Evolutionary conservation across 2,329 filamentous ascomycete genomes (phyloP), one percentile per base, ranked within the genome.

Genomic region (Colletotrichum gigasporum): DNA sequence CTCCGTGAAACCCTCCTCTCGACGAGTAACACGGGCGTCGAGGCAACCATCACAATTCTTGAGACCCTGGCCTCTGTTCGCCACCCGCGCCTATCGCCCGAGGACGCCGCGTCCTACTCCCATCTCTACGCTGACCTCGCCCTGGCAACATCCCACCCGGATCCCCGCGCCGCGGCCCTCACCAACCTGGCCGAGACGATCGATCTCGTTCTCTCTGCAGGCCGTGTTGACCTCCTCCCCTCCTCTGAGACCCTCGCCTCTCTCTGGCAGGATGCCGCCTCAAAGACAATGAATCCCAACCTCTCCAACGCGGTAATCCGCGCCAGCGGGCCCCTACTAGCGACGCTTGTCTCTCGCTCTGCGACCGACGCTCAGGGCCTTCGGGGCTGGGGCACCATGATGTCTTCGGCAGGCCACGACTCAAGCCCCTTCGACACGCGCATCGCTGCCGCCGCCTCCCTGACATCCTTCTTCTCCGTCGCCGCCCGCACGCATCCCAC

Each of bases 381-480:
- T 20, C 68, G 67, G 14, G 73, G 70, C 45, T 88, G 86, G 85
- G 85, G 83, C 4, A 65, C 70, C 14, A 81, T 86, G 75, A 79
- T 88, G 70, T 76, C 78, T 4, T 55, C 48, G 9, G 18, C 56
- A 60, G 14, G 50, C 30, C 35, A 24, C 32, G 57, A 45, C 55
- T 37, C 50, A 54, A 66, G 90, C 86, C 84, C 86, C 16, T 91
- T 91, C 63, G 87, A 91, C 71, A 87, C 84, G 0, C 87, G 91
- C 51, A 80, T 87, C 70, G 86, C 90, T 0, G 88, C 87, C 1
- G 81, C 83, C 2, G 75, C 78, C 35, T 86, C 90, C 1, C 78
- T 92, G 12, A 72, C 72, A 35, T 84, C 83, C 12, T 85, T 87
- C 73, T 85, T 80, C 70, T 73, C 64, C 35, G 69, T 51, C 48